These are phyloP conservation scores for Leishmania martiniquensis DNA, from an alignment of 208 protist species.

Conservation along the genomic window DNA sequence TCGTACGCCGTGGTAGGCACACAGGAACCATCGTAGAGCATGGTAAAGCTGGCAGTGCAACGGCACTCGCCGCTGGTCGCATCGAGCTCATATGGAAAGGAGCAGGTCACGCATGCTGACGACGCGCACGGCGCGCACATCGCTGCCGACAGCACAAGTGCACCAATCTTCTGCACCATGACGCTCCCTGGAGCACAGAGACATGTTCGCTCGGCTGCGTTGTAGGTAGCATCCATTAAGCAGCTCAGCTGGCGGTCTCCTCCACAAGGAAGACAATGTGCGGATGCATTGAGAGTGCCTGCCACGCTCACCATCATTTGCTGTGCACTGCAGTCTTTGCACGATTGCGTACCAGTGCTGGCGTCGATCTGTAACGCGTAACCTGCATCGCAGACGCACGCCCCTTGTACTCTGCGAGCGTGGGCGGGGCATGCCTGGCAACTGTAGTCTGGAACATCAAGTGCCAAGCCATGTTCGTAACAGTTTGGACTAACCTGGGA, in stretches of 20 bases:
- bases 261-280: conserved; percentile 52
- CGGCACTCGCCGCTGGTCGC: conserved; percentile 14
- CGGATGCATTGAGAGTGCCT: conserved; percentile 28
- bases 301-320: conserved; percentile 39
- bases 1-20: conserved; percentile 38
- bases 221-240: conserved; percentile 39
- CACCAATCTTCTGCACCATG: conserved; percentile 41
- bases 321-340: conserved; percentile 38
- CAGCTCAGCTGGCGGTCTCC: conserved; percentile 34
- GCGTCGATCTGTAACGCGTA: conserved; percentile 27
- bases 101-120: conserved; percentile 34
- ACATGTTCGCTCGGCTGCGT: conserved; percentile 30
- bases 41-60: conserved; percentile 47
- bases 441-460: conserved; percentile 15
- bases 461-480: conserved; percentile 13
- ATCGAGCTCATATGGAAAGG: conserved; percentile 40
- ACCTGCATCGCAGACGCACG: conserved; percentile 36
- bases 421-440: conserved; percentile 25
- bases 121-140: conserved; percentile 50
- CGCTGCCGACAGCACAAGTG: conserved; percentile 35
- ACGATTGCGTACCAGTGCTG: conserved; percentile 16
- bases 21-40: conserved; percentile 68
- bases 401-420: conserved; percentile 12
- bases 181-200: conserved; percentile 39
- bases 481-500: conserved; percentile 1